These are phyloP conservation scores for Macrotyloma uniflorum DNA, from an alignment of 306 rosid species.

Conservation along the genomic window DNA sequence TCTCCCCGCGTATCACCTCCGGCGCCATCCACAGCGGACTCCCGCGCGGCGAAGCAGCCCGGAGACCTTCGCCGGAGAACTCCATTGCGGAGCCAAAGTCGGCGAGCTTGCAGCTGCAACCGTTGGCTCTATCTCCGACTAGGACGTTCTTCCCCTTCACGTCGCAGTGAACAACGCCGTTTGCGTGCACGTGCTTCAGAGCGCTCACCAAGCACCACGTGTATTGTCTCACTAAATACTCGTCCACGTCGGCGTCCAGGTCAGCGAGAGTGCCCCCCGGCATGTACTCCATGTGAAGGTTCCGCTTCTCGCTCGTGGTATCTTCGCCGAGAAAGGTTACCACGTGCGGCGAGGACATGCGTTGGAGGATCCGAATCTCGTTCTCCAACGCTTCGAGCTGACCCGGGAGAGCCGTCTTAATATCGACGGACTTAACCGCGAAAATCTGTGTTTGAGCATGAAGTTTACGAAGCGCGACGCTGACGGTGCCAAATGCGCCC, in stretches of 20 bases:
- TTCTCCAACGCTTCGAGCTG: slow-evolving; percentile 64
- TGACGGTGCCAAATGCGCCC: slow-evolving; percentile 67
- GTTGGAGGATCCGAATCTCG: slow-evolving; percentile 65
- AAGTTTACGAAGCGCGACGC: slow-evolving; percentile 43
- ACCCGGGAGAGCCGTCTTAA: slow-evolving; percentile 28
- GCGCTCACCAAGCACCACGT: slow-evolving; percentile 69
- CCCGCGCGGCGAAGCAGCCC: slow-evolving; percentile 52
- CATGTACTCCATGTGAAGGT: slow-evolving; percentile 69
- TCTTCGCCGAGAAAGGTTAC: slow-evolving; percentile 65
- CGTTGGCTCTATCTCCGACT: slow-evolving; percentile 38
- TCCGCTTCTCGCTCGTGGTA: slow-evolving; percentile 48
- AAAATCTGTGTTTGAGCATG: slow-evolving; percentile 46
- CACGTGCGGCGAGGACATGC: slow-evolving; percentile 59
- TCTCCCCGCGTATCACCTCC: slow-evolving; percentile 69
- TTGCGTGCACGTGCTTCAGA: slow-evolving; percentile 53
- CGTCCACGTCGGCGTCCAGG: slow-evolving; percentile 48
- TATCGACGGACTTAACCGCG: slow-evolving; percentile 73
- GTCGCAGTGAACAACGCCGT: slow-evolving; percentile 74
- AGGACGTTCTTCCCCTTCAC: slow-evolving; percentile 69
- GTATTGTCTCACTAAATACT: slow-evolving; percentile 42
- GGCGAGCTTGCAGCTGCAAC: slow-evolving; percentile 56
- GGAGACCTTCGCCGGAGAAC: neutral
- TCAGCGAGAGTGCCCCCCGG: slow-evolving; percentile 62
- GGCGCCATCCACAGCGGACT: slow-evolving; percentile 92
- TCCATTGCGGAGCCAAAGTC: slow-evolving; percentile 72